Base-by-base conservation (phyloP, 139 green algal genomes). In the Spirogloea muscicola region DNA sequence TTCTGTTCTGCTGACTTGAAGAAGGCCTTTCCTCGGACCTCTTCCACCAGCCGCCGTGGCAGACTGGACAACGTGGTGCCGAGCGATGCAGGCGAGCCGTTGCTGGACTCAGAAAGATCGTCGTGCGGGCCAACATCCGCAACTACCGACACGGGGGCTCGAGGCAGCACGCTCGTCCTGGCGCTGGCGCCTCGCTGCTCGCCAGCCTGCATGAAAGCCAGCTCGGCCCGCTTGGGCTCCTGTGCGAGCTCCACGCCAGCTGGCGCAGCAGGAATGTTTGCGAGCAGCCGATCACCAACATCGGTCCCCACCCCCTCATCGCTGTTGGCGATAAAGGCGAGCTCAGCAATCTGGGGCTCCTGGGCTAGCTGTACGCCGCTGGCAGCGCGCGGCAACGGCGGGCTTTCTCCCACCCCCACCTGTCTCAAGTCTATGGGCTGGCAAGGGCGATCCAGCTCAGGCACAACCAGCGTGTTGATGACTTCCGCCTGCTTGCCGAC, bases 401-500 rank as follows among this genome's bases (percentile, higher is more conserved):
- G 13, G 13, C 21, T 29, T 6, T 9, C 51, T 25, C 9, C 13
- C 51, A 21, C 6, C 33, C 51, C 5, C 60, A 18, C 25, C 16
- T 52, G n/a, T 18, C 4, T 13, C 18, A 9, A 13, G 60, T 37
- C 16, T 55, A 25, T 33, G 36, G 25, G 63, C 21, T 4, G 48
- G 48, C n/a, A n/a, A 27, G 55, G 55, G n/a, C 5, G 27, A 1
- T 31, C 25, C 31, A 79, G 29, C 40, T 79, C 21, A 3, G 70
- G 70, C 25, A 79, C 61, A 3, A 73, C 63, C n/a, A 79, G n/a
- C 9, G 70, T 66, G 70, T 79, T 79, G 48, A 79, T 27, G 29
- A 79, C 70, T 43, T 79, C 64, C 4, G 70, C 70, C n/a, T 79
- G 70, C 43, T 79, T 79, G 10, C 70, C 70, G 25, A 79, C 70